Conservation (phyloP, 2,329 filamentous ascomycete genomes). For the Aspergillus nomiae region DNA sequence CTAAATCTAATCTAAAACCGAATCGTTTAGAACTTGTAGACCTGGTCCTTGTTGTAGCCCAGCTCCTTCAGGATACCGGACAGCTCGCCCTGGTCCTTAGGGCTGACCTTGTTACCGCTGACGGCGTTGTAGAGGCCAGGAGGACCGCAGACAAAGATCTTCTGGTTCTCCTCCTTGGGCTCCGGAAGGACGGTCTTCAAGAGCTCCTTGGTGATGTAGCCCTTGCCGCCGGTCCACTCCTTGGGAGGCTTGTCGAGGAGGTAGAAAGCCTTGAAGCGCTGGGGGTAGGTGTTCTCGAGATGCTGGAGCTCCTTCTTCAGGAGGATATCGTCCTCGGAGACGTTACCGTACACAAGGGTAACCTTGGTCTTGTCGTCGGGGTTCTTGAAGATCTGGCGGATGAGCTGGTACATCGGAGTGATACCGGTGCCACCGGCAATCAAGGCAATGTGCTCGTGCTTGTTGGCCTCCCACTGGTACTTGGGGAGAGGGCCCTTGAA, state of each 20-base stretch:
- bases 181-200: slow-evolving; percentile 93
- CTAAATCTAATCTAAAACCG: background rate
- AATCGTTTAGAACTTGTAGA: slow-evolving; percentile 82
- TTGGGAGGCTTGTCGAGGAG: slow-evolving; percentile 81
- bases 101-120: slow-evolving; percentile 85
- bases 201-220: slow-evolving; percentile 85
- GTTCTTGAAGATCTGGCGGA: slow-evolving; percentile 91
- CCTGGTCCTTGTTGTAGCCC: slow-evolving; percentile 83
- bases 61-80: slow-evolving; percentile 79
- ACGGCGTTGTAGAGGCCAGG: slow-evolving; percentile 92
- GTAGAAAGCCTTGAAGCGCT: slow-evolving; percentile 95
- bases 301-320: slow-evolving; percentile 81
- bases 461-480: slow-evolving; percentile 86
- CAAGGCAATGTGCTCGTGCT: slow-evolving; percentile 73
- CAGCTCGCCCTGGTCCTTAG: slow-evolving; percentile 92
- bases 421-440: slow-evolving; percentile 96
- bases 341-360: slow-evolving; percentile 90
- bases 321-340: slow-evolving; percentile 86
- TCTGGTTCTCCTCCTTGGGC: slow-evolving; percentile 88
- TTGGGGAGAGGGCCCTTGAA: slow-evolving; percentile 97
- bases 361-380: slow-evolving; percentile 97
- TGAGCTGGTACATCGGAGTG: slow-evolving; percentile 96
- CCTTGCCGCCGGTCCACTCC: slow-evolving; percentile 74
- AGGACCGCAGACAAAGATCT: slow-evolving; percentile 94
- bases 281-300: slow-evolving; percentile 92